Evolutionary conservation across 2,329 filamentous ascomycete species (phyloP), one percentile per base, ranked within the genome.

Genomic region (Cladophialophora immunda): DNA sequence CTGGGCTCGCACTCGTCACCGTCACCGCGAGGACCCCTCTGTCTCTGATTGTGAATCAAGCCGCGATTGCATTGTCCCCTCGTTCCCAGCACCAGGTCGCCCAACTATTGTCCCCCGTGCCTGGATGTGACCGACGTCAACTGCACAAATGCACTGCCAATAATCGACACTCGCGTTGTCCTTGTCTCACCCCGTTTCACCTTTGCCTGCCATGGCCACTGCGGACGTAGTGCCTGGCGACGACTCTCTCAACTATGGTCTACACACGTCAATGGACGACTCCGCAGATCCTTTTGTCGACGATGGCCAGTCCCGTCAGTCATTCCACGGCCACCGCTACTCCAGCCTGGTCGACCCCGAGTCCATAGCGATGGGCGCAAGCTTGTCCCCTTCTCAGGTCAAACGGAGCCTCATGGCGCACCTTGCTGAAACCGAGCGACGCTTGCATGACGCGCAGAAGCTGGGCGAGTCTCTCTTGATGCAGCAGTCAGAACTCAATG

Each of bases 391-490:
- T 9, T 88, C 89, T 63, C 93, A 97, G 76, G 92, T 93, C 47
- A 97, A 92, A 80, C 90, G 92, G 71, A 93, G 93, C 53, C 84
- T 99, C 53, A 91, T 97, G 79, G 93, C 94, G 59, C 95, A 98
- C 80, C 85, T 99, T 56, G 89, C 91, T 69, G 95, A 99, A 79
- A 97, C 94, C 0, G 93, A 97, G 75, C 90, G 93, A 66, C 89
- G 94, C 66, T 89, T 99, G 70, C 92, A 96, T 75, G 94, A 98
- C 77, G 92, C 94, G 5, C 95, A 93, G 30, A 93, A 92, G 75
- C 82, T 99, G 47, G 95, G 95, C 70, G 95, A 91, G 27, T 90
- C 93, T 9, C 86, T 99, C 30, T 88, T 98, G 27, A 88, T 94
- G 70, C 95, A 98, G 81, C 90, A 93, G 72, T 90, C 90, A 76